Percentiles rank a stretch among this genome's conserved stretches.
Conservation (phyloP, 2,329 filamentous ascomycete species). For the Setomelanomma holmii region DNA sequence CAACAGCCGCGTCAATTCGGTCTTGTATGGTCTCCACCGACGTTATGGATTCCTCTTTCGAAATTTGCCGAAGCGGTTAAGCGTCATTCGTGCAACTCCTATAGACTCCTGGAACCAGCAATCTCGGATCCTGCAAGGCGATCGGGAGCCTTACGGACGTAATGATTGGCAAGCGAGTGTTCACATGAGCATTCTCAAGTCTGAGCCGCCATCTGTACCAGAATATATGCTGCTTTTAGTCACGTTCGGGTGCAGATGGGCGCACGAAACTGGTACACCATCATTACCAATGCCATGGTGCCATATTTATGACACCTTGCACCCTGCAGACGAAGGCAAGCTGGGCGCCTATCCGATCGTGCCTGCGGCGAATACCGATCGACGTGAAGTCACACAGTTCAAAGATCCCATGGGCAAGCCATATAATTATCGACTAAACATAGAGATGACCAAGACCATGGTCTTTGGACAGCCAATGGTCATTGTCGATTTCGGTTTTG, state of each 20-base stretch:
- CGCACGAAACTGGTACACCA: too few species aligned
- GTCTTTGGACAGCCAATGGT: background rate
- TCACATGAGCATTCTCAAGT: background rate
- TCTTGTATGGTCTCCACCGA: background rate
- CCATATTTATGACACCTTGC: background rate
- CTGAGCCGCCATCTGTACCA: background rate
- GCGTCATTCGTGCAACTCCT: background rate
- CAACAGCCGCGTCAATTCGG: conserved; percentile 6
- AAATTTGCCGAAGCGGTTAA: background rate
- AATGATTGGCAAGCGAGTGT: background rate
- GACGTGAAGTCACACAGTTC: background rate
- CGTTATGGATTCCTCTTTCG: background rate
- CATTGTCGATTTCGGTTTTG: background rate
- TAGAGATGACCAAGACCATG: background rate
- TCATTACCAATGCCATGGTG: background rate
- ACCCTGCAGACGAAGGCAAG: background rate
- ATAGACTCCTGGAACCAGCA: background rate
- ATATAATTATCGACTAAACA: background rate
- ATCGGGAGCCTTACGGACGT: background rate
- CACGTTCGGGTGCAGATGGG: background rate
- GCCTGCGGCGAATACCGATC: background rate
- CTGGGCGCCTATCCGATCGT: background rate
- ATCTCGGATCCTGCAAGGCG: background rate
- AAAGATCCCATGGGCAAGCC: background rate
- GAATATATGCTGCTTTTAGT: background rate